These are phyloP conservation scores for Schizopora paradoxa DNA, from an alignment of 1,284 basidiomycete genomes.

Conservation along the genomic window DNA sequence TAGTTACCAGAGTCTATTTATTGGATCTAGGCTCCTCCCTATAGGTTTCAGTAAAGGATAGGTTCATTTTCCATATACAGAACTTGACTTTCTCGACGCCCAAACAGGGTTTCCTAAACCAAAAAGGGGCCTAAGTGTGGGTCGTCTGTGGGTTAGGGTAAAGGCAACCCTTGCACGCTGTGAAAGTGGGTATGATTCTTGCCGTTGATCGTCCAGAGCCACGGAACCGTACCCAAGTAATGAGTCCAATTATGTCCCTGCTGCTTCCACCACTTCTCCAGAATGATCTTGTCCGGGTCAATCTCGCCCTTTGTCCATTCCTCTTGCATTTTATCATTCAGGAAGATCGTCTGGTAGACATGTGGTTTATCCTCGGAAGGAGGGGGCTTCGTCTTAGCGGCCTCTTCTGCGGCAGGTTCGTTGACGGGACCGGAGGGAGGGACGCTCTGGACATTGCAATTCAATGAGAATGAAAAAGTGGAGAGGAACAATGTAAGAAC, in stretches of 20 bases:
- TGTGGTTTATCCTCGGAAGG: constrained; percentile 37
- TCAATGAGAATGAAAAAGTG: neutral
- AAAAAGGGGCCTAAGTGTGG: constrained; percentile 28
- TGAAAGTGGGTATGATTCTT: constrained; percentile 31
- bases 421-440: constrained; percentile 15
- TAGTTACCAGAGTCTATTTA: too few species aligned
- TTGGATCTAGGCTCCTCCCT: too few species aligned
- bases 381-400: constrained; percentile 6
- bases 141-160: constrained; percentile 38
- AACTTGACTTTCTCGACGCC: too few species aligned
- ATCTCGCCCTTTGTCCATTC: constrained; percentile 53
- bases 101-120: too few species aligned
- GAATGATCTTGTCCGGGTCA: constrained; percentile 41
- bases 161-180: neutral
- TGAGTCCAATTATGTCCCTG: constrained; percentile 56
- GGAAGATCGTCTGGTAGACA: constrained; percentile 64
- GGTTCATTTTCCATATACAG: too few species aligned
- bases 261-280: constrained; percentile 60
- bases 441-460: constrained; percentile 4
- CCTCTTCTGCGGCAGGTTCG: constrained; percentile 20
- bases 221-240: constrained; percentile 52
- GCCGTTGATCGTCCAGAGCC: constrained; percentile 58
- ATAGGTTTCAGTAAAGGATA: too few species aligned
- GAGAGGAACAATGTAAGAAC: constrained; percentile 24
- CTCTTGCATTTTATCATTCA: constrained; percentile 44